Evolutionary conservation across 2,329 filamentous ascomycete genomes (phyloP), one percentile per base, ranked within the genome.

Genomic region (Botrytis aclada): DNA sequence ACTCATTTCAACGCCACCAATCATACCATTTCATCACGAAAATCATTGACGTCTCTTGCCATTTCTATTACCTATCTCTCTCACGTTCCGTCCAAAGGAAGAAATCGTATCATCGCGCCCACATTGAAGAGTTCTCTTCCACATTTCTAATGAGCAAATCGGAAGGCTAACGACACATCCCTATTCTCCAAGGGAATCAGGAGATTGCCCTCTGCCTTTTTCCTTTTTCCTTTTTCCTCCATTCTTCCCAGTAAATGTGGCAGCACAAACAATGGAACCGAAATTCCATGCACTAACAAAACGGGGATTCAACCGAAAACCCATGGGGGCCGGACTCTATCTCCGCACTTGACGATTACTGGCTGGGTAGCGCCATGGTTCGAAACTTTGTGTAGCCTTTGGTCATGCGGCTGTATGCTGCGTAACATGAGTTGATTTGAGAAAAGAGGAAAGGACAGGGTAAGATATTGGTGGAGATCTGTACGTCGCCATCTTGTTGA

Each of bases 401-500:
- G 62, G 62, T 72, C 63, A 72, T 65, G 70, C 62, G 63, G 70
- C 70, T 67, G 51, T 9, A 67, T 58, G 47, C 7, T 56, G 70
- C 51, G 63, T 67, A 34, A 72, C 62, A 32, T 67, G 56, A 25
- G 62, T 65, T 37, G 32, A 39, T 43, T 56, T 65, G 54, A 25
- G 51, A 18, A 56, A n/a, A 32, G 45, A 54, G 39, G 69, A 71
- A 54, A 25, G 64, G 47, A 67, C 47, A 56, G 64, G 62, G 62
- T 66, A 39, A 43, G 51, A 66, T 65, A 56, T 72, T 67, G 62
- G 51, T 58, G 62, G 70, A 58, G 62, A 67, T 72, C 70, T 72
- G 70, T 72, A 12, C 70, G 39, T 72, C 62, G 70, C 70, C 70
- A 72, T 72, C 70, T 72, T 60, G 62, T 62, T 72, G 62, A 69